A percentile compares a stretch with the other conserved stretches of the same genome.
Evolutionary conservation across 495 filamentous ascomycete species (phyloP).

Genomic region (Viridothelium virens): DNA sequence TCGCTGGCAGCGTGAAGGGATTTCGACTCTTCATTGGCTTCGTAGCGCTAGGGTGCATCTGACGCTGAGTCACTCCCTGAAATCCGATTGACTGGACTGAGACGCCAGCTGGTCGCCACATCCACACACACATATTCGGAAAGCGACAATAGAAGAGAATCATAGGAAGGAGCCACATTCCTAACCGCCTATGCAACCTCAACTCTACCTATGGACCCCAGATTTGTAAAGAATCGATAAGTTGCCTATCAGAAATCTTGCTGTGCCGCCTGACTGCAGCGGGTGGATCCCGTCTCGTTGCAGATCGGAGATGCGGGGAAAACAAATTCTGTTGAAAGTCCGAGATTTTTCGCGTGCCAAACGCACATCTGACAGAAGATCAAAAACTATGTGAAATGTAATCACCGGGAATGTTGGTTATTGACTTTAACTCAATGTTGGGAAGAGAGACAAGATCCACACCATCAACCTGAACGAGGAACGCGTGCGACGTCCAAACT

Average conservation of each 20-base stretch:
- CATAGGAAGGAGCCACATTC: background rate
- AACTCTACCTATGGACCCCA: too few species aligned
- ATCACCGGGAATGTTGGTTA: background rate
- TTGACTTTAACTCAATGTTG: background rate
- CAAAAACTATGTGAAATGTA: background rate
- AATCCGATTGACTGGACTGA: background rate
- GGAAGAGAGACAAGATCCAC: background rate
- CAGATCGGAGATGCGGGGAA: background rate
- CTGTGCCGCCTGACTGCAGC: slow-evolving; percentile 3
- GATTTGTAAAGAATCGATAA: background rate
- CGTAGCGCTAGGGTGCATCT: background rate
- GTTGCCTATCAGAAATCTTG: background rate
- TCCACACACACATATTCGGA: background rate
- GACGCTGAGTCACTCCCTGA: background rate
- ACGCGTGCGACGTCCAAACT: background rate
- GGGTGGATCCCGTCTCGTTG: background rate
- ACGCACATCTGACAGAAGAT: background rate
- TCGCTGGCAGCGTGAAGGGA: too few species aligned
- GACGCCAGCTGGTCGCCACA: background rate
- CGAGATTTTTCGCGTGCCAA: background rate
- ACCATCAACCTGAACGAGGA: background rate
- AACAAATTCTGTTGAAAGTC: too few species aligned
- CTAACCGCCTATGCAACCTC: background rate
- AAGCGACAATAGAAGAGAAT: background rate
- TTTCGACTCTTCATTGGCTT: too few species aligned